These are phyloP conservation scores for Leucaena leucocephala DNA, from an alignment of 306 rosid genomes.

Conservation along the genomic window DNA sequence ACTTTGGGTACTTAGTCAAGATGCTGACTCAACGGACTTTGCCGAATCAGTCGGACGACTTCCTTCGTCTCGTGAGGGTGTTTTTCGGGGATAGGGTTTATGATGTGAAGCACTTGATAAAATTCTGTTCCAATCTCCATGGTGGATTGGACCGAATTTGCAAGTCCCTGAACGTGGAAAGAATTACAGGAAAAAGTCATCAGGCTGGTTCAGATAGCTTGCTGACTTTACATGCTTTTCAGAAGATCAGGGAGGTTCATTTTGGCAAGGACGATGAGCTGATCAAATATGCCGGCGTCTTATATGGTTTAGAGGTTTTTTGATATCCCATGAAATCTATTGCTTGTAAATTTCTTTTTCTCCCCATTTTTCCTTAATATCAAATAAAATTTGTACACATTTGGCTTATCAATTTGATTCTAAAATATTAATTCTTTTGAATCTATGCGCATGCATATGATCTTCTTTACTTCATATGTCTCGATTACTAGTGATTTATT, in stretches of 20 bases:
- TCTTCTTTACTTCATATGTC: background rate
- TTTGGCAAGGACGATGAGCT: constrained; percentile 37
- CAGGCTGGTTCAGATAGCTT: constrained; percentile 83
- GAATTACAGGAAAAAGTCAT: constrained; percentile 58
- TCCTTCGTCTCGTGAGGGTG: constrained; percentile 44
- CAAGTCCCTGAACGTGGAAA: constrained; percentile 41
- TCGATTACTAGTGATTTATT: background rate
- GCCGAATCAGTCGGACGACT: constrained; percentile 47
- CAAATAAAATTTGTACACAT: constrained; percentile 38
- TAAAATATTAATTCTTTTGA: constrained; percentile 6
- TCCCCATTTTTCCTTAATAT: background rate
- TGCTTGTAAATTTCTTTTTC: constrained; percentile 31
- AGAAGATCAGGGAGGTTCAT: constrained; percentile 45
- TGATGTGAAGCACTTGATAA: constrained; percentile 69
- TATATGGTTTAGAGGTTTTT: constrained; percentile 59
- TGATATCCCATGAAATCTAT: constrained; percentile 16
- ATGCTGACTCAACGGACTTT: constrained; percentile 47
- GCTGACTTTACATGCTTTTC: constrained; percentile 60
- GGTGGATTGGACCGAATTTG: constrained; percentile 69
- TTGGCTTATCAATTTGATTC: constrained; percentile 34
- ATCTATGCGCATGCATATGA: background rate
- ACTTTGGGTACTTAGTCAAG: constrained; percentile 75
- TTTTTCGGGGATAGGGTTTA: constrained; percentile 60
- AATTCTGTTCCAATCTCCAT: constrained; percentile 45
- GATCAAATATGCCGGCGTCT: constrained; percentile 53